Evolutionary conservation across 305 asterid species (phyloP).

Genomic region (Solanum chacoense): DNA sequence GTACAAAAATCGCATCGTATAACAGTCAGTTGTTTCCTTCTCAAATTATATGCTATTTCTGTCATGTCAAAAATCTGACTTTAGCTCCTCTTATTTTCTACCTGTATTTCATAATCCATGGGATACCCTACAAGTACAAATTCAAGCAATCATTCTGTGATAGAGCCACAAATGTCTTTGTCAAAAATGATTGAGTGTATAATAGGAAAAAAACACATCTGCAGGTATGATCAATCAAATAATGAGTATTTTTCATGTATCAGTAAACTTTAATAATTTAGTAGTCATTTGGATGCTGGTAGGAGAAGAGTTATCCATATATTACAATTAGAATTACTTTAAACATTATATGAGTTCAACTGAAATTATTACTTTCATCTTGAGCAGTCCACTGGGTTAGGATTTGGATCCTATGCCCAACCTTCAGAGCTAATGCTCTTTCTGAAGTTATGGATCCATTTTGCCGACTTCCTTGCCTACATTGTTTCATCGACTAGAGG

Average conservation of each 20-base stretch:
- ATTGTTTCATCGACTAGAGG: neutral
- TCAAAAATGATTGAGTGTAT: neutral
- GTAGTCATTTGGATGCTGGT: neutral
- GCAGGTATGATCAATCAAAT: neutral
- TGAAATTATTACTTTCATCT: neutral
- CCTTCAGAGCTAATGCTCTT: neutral
- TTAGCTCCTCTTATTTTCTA: neutral
- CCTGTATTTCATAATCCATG: neutral
- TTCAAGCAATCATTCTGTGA: neutral
- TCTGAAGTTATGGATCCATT: neutral
- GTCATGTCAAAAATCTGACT: neutral
- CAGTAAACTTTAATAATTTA: neutral
- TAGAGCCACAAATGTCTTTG: neutral
- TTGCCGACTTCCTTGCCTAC: neutral
- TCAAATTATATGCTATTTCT: neutral
- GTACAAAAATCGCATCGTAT: neutral
- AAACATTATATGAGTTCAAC: neutral
- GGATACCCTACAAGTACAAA: neutral
- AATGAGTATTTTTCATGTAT: neutral
- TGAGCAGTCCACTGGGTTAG: neutral
- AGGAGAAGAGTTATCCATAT: neutral
- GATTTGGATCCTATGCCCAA: neutral
- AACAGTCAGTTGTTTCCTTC: neutral
- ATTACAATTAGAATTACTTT: neutral
- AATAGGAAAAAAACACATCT: neutral